phyloP scores from a whole-genome alignment of 2,329 filamentous ascomycete species.

The Penicillium paneum region DNA sequence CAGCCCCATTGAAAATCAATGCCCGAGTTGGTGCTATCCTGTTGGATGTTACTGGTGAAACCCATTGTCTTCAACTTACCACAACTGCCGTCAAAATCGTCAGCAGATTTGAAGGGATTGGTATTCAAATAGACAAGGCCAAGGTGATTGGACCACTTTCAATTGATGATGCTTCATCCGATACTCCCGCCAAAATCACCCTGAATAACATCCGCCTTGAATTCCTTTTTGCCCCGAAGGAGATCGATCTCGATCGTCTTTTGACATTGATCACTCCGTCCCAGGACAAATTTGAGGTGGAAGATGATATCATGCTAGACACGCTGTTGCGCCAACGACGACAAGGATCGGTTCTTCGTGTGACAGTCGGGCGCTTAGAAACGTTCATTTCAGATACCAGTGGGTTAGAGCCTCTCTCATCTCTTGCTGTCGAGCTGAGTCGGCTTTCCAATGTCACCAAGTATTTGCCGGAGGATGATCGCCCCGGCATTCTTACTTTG shows the following conservation, averaged over 20 bases:
- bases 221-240: constrained; percentile 69
- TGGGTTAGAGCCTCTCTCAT: constrained; percentile 65
- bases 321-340: constrained; percentile 80
- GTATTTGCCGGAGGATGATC: constrained; percentile 92
- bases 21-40: constrained; percentile 71
- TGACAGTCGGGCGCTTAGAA: constrained; percentile 64
- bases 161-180: constrained; percentile 41
- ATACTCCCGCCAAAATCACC: constrained; percentile 59
- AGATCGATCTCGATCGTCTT: constrained; percentile 76
- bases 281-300: constrained; percentile 80
- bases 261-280: constrained; percentile 87
- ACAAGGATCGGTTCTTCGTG: constrained; percentile 77
- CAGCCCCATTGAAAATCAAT: constrained; percentile 62
- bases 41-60: constrained; percentile 73
- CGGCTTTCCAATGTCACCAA: constrained; percentile 85
- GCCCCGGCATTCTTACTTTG: constrained; percentile 80
- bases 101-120: constrained; percentile 68
- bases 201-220: constrained; percentile 67
- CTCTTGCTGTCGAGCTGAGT: constrained; percentile 72
- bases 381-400: constrained; percentile 61
- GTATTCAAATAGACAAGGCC: constrained; percentile 71
- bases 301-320: constrained; percentile 93
- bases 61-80: constrained; percentile 69
- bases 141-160: constrained; percentile 68
- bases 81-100: constrained; percentile 81